These are phyloP conservation scores for Microthyrium microscopicum DNA, from an alignment of 2,329 filamentous ascomycete genomes.

Conservation along the genomic window DNA sequence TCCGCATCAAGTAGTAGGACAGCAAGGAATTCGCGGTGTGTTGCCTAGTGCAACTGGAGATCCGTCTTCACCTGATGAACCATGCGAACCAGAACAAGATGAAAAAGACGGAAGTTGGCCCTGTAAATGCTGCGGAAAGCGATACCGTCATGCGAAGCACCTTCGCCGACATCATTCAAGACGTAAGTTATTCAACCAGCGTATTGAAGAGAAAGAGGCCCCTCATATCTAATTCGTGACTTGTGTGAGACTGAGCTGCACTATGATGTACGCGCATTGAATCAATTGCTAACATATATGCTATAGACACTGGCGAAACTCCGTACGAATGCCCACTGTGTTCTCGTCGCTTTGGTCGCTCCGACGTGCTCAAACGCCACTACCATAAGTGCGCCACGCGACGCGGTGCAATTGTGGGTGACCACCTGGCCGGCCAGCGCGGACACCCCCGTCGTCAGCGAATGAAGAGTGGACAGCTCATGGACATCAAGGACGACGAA, in stretches of 20 bases:
- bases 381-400: constrained; percentile 98
- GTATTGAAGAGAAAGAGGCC: not conserved
- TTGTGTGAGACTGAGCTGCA: constrained; percentile 8
- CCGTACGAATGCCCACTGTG: constrained; percentile 97
- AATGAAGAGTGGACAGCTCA: too few species aligned
- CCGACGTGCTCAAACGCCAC: constrained; percentile 95
- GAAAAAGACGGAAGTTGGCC: constrained; percentile 97
- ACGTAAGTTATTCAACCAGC: constrained; percentile 49
- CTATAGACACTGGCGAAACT: constrained; percentile 80
- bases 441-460: constrained; percentile 52
- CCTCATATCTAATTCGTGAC: constrained; percentile 1
- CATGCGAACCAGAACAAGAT: constrained; percentile 80
- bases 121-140: constrained; percentile 96
- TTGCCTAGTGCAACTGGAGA: constrained; percentile 79
- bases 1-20: constrained; percentile 85
- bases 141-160: constrained; percentile 93
- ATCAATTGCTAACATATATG: constrained; percentile 20
- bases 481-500: too few species aligned
- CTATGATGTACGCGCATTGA: not conserved
- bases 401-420: constrained; percentile 87
- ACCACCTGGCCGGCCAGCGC: constrained; percentile 84
- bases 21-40: constrained; percentile 81
- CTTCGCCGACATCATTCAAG: constrained; percentile 87
- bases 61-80: constrained; percentile 61
- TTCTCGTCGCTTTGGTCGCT: constrained; percentile 93